A percentile compares a stretch with the other conserved stretches of the same genome.
phyloP scores from a whole-genome alignment of 257 asterid species.

The Solanum chmielewskii region DNA sequence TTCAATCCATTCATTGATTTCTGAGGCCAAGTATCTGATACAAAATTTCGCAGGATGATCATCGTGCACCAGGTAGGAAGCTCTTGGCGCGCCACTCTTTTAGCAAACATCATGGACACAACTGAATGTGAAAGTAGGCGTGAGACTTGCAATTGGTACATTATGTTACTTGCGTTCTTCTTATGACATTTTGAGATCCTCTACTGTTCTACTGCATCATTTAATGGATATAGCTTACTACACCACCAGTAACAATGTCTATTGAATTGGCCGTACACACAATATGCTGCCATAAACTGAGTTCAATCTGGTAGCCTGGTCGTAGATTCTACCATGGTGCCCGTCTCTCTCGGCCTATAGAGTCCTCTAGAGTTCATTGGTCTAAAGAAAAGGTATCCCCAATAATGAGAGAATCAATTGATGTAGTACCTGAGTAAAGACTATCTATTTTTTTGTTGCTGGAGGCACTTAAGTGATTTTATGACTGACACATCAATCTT shows the following conservation, averaged over 20 bases:
- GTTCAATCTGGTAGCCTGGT: background rate
- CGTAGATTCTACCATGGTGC: background rate
- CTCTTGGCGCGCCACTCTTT: constrained; percentile 71
- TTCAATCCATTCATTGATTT: background rate
- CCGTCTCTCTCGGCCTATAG: background rate
- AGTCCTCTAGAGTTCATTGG: background rate
- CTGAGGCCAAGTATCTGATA: constrained; percentile 7
- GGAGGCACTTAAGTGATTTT: background rate
- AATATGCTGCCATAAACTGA: background rate
- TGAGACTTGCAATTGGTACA: constrained; percentile 19
- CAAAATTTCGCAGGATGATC: constrained; percentile 67
- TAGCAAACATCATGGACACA: constrained; percentile 63
- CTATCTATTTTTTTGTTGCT: background rate
- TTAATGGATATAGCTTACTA: background rate
- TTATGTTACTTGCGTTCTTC: background rate
- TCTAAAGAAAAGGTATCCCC: background rate
- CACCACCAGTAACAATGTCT: background rate
- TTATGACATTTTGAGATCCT: background rate
- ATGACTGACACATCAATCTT: background rate
- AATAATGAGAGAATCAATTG: background rate
- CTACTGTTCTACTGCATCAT: background rate
- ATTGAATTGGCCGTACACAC: background rate
- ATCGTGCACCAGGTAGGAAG: constrained; percentile 49
- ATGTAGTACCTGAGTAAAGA: background rate
- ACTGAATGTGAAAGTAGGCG: constrained; percentile 17